Base-by-base conservation (phyloP, 345 rosid genomes). In the Populus davidiana region DNA sequence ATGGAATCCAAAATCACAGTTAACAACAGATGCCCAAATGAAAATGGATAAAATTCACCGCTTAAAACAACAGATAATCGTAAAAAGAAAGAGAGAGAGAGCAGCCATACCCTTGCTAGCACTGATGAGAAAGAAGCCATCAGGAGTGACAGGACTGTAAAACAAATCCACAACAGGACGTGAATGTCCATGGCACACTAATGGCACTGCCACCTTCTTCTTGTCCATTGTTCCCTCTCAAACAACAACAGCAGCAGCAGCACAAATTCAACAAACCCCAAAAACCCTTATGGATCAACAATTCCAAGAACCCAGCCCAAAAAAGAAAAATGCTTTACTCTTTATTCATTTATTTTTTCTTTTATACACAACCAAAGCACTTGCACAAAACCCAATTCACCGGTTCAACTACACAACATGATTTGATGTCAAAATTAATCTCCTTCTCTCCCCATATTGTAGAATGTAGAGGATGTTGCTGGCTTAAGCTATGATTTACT, bases 171-270 rank as follows among this genome's bases (percentile, higher is more conserved):
- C 94, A 33, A 92, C 94, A 13, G 97, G 97, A 69, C 94, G 90
- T 23, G 97, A 92, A 87, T 92, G 97, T 13, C 94, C 94, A 65
- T 92, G 97, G 87, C 94, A 92, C 11, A 92, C 92, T 82, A 92
- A 83, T 13, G 97, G 97, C 76, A 83, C 90, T 1, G 87, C 87
- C 79, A 89, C 85, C 75, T 82, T 86, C 78, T 82, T 74, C 85
- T 90, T 87, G 27, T 90, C 85, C 91, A 87, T 88, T 47, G 27
- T 12, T 18, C 36, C 23, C 70, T 29, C 54, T 27, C 49, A 67
- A 59, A 16, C 8, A 44, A 44, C 56, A 66, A 74, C 17, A 73
- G 4, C 52, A 52, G 8, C 59, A 52, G 2, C 23, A 52, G 20
- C 59, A 59, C 35, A 18, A 72, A 31, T 33, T 78, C 71, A 64